Base-by-base conservation (phyloP, 2,329 filamentous ascomycete species). In the Pseudocercospora crystallina region DNA sequence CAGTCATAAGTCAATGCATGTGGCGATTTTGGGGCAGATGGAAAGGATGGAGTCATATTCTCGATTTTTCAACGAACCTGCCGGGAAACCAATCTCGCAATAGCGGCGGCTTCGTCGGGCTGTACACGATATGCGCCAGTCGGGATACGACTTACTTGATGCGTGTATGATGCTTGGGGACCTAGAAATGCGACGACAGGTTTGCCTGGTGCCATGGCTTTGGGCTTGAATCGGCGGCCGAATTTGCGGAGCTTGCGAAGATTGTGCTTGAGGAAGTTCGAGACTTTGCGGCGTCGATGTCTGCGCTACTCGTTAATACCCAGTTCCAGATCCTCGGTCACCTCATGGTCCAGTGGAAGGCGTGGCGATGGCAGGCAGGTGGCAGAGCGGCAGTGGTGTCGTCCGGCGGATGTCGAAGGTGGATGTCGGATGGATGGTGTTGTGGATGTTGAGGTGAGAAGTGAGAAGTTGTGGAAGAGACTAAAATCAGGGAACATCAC, bases 151-250 rank as follows among this genome's bases (percentile, higher is more conserved):
- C 67, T 53, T 64, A 86, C 84, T 78, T 87, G 84, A 67, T 88
- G 84, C 26, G 84, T 86, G 65, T 86, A 87, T 31, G 83, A 86
- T 17, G 82, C 82, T 59, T 76, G 69, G 3, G 84, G 84, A 7
- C 84, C 84, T 29, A 88, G 69, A 63, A 82, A 88, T 36, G 82
- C 78, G 20, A 82, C 69, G 2, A 51, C 43, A 12, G 56, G 50
- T 33, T 58, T 51, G 15, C 52, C 10, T 15, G 32, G n/a, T 20
- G 36, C 36, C 10, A n/a, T 39, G 36, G 36, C 36, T 39, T 15
- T 38, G 36, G 36, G 7, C 14, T 38, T 11, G 14, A 26, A 26
- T 26, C 20, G 7, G 20, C 20, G 20, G 7, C 20, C 20, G 20
- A 26, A 26, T 7, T 26, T 26, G 20, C 20, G 20, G 20, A 26